phyloP scores from a whole-genome alignment of 2,329 filamentous ascomycete species.

The Aspergillus tubingensis region DNA sequence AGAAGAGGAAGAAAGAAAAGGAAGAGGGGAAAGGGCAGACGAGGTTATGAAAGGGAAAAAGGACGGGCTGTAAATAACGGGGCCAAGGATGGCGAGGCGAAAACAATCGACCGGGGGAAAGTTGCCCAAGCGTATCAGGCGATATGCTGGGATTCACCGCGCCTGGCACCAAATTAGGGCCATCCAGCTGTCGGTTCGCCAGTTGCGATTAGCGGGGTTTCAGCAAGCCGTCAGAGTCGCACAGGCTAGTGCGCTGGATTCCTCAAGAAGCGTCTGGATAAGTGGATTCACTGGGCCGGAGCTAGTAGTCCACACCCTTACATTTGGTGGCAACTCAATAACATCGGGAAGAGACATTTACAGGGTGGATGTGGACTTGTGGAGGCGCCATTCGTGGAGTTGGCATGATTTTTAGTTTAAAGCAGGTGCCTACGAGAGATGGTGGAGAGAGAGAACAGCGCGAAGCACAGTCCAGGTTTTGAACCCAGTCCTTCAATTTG shows the following conservation, averaged over 20 bases:
- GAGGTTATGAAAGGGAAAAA: constrained; percentile 11
- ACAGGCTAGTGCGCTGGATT: not conserved
- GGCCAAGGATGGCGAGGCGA: constrained; percentile 12
- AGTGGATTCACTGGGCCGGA: not conserved
- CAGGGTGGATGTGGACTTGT: not conserved
- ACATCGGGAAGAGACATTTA: not conserved
- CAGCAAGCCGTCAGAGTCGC: not conserved
- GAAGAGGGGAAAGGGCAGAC: constrained; percentile 11
- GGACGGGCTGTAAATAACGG: constrained; percentile 5
- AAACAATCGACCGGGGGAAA: constrained; percentile 11
- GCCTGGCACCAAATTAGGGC: too few relatives aligned
- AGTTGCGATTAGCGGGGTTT: constrained; percentile 1
- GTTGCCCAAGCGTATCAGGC: constrained; percentile 8
- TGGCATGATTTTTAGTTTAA: too few relatives aligned
- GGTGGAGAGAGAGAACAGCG: not conserved
- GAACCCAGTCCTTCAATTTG: not conserved
- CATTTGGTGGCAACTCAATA: not conserved
- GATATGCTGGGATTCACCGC: not conserved
- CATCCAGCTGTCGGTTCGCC: not conserved
- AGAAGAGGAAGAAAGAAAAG: constrained; percentile 11
- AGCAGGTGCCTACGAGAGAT: not conserved
- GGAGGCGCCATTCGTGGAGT: not conserved
- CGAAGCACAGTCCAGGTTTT: not conserved
- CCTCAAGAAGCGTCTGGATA: not conserved
- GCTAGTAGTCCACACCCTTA: constrained; percentile 4